Evolutionary conservation across 495 filamentous ascomycete genomes (phyloP).

Genomic region (Entonaema liquescens): DNA sequence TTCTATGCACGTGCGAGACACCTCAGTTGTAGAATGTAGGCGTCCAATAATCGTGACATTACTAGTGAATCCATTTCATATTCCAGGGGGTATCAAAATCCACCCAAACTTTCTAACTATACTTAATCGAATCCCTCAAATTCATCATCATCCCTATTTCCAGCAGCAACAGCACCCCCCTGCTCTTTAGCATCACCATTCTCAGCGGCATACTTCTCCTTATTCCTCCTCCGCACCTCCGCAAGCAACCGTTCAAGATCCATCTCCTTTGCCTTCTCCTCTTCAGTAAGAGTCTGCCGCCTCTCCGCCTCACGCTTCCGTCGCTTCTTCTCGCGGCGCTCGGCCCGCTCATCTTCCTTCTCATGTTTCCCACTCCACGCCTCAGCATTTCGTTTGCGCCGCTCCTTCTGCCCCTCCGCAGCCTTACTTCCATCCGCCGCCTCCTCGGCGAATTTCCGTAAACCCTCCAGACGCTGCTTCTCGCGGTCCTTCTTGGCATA

Average conservation of each 20-base stretch:
- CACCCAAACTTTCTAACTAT: neutral
- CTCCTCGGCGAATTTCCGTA: constrained; percentile 34
- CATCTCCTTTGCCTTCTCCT: constrained; percentile 72
- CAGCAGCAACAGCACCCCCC: constrained; percentile 4
- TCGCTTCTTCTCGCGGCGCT: constrained; percentile 77
- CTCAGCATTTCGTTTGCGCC: constrained; percentile 63
- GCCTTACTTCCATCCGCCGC: constrained; percentile 58
- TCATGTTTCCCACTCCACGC: constrained; percentile 90
- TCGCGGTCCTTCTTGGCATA: constrained; percentile 86
- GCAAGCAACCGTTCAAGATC: constrained; percentile 80
- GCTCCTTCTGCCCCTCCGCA: constrained; percentile 63
- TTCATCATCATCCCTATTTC: constrained; percentile 44
- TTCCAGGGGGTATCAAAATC: constrained; percentile 29
- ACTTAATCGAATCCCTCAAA: constrained; percentile 56
- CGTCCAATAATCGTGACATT: neutral
- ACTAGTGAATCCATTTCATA: neutral
- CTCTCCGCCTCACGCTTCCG: constrained; percentile 74
- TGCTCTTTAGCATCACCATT: constrained; percentile 36
- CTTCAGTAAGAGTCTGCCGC: constrained; percentile 73
- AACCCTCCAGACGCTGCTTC: constrained; percentile 66
- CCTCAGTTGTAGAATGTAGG: neutral
- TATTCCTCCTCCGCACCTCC: constrained; percentile 67
- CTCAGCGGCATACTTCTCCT: constrained; percentile 53
- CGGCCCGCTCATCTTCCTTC: constrained; percentile 68
- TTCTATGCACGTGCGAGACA: neutral